Conservation (phyloP, 441 rosid species). For the Eugenia klotzschiana region DNA sequence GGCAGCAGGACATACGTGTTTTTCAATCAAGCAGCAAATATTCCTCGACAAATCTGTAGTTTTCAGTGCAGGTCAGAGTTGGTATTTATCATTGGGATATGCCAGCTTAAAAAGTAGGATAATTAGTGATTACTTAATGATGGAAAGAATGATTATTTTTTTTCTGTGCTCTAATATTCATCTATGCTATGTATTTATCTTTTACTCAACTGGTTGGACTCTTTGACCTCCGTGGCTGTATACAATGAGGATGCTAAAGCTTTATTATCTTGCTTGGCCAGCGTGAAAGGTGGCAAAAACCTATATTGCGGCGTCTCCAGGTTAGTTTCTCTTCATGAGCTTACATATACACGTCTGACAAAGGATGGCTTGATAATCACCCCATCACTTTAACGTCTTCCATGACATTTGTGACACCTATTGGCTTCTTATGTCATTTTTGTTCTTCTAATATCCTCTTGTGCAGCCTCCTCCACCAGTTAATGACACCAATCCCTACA, state of each 20-base stretch:
- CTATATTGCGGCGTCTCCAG: conserved; percentile 87
- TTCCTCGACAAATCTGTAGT: too few species aligned
- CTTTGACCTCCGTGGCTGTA: background rate
- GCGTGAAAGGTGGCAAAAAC: conserved; percentile 98
- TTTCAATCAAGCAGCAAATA: too few species aligned
- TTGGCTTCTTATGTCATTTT: background rate
- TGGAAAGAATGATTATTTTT: background rate
- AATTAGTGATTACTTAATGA: background rate
- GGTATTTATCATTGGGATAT: background rate
- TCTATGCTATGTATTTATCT: background rate
- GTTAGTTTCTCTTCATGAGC: conserved; percentile 26
- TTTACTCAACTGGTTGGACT: background rate
- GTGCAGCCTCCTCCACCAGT: conserved; percentile 93
- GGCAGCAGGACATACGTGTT: background rate
- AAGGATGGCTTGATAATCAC: background rate
- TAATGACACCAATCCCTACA: conserved; percentile 90
- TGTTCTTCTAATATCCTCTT: conserved; percentile 1
- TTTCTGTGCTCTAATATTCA: background rate
- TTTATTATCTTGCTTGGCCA: conserved; percentile 16
- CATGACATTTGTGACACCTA: background rate
- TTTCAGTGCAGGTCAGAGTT: background rate
- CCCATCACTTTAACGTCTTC: background rate
- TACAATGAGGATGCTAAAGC: background rate
- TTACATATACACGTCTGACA: background rate
- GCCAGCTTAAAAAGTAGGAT: background rate